These are phyloP conservation scores for Capsicum pubescens DNA, from an alignment of 257 asterid species.

Conservation along the genomic window DNA sequence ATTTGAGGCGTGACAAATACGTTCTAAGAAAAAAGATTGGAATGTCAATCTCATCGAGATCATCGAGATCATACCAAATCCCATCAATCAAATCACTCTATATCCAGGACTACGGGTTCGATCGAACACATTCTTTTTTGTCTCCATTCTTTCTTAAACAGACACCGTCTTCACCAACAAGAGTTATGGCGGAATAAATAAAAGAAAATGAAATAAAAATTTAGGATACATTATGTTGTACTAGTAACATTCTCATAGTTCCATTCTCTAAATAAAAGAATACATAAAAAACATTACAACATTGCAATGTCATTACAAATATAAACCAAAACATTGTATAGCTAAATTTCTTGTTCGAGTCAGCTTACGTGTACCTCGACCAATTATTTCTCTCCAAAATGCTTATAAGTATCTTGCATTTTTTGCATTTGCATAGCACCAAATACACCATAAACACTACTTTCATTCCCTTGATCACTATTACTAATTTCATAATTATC, in stretches of 20 bases:
- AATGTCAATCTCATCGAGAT: too few relatives aligned
- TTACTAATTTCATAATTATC: neutral
- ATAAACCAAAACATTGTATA: neutral
- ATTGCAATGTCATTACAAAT: neutral
- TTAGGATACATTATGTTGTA: neutral
- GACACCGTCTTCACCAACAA: neutral
- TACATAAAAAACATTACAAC: neutral
- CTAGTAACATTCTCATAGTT: neutral
- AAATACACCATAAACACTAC: conserved; percentile 78
- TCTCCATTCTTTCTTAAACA: neutral
- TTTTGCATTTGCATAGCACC: conserved; percentile 66
- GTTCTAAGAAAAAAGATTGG: too few relatives aligned
- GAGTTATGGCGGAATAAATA: neutral
- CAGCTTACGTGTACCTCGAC: neutral
- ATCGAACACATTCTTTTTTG: neutral
- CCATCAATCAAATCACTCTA: too few relatives aligned
- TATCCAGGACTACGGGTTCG: neutral
- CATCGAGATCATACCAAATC: too few relatives aligned
- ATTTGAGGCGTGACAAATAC: too few relatives aligned
- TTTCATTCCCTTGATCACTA: conserved; percentile 52
- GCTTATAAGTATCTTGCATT: conserved; percentile 60
- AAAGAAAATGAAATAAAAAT: neutral
- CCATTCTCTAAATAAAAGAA: neutral
- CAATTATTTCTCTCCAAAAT: conserved; percentile 33
- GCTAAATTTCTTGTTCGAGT: neutral